phyloP scores from a whole-genome alignment of 768 basidiomycete species.

The Xerocomellus intermedius region DNA sequence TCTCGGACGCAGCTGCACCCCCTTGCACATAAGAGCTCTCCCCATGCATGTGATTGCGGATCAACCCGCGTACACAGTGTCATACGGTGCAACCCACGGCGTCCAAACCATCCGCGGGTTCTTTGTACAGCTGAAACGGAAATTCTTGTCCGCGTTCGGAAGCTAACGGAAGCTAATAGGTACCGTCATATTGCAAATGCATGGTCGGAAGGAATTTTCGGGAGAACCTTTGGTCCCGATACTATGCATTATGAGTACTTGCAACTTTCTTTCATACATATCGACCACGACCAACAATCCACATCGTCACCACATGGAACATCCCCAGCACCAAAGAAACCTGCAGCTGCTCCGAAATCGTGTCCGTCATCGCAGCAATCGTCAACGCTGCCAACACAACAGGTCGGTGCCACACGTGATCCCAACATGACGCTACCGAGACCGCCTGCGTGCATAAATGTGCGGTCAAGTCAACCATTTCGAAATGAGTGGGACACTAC shows the following conservation, averaged over 20 bases:
- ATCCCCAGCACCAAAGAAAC: constrained; percentile 39
- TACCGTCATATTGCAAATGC: too few species aligned
- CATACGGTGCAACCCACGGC: too few species aligned
- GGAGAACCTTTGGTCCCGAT: too few species aligned
- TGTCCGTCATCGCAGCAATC: constrained; percentile 44
- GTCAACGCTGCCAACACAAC: constrained; percentile 29
- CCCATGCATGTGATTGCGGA: constrained; percentile 14
- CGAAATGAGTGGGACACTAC: constrained; percentile 15
- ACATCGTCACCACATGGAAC: constrained; percentile 38
- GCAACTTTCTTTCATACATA: neutral
- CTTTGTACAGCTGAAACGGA: too few species aligned
- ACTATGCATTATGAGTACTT: too few species aligned
- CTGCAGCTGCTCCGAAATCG: constrained; percentile 40
- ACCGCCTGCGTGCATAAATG: constrained; percentile 18
- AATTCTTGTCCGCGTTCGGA: too few species aligned
- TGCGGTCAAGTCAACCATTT: neutral
- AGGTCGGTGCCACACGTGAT: constrained; percentile 25
- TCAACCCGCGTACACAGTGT: too few species aligned
- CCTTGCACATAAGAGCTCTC: neutral
- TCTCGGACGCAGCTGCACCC: neutral
- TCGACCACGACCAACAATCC: constrained; percentile 2
- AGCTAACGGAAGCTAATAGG: too few species aligned
- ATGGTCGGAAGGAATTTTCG: too few species aligned
- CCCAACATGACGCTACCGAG: constrained; percentile 23
- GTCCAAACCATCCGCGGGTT: too few species aligned